phyloP scores from a whole-genome alignment of 129 eudicot species.

The Gnaphalium uliginosum region DNA sequence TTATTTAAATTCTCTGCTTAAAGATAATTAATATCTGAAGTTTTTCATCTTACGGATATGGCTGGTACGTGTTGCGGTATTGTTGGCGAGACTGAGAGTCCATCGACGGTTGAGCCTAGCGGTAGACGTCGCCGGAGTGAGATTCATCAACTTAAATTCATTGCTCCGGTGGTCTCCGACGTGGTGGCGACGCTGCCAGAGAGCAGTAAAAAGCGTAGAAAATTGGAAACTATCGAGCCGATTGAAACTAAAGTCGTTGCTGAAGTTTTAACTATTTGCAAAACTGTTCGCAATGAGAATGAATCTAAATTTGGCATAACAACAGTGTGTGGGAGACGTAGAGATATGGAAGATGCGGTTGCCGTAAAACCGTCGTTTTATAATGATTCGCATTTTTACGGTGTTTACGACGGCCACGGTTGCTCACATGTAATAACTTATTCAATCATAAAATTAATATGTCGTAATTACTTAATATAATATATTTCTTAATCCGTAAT shows the following conservation, averaged over 20 bases:
- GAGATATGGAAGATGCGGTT: slow-evolving; percentile 97
- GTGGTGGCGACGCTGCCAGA: slow-evolving; percentile 35
- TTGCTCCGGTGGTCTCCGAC: slow-evolving; percentile 37
- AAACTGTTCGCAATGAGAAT: slow-evolving; percentile 13
- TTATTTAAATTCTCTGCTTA: not conserved
- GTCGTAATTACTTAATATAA: too few species aligned
- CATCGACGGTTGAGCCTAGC: slow-evolving; percentile 57
- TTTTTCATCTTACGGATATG: slow-evolving; percentile 33
- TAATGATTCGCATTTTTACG: slow-evolving; percentile 52
- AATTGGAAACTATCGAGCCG: slow-evolving; percentile 19
- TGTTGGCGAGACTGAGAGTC: slow-evolving; percentile 67
- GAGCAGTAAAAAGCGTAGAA: slow-evolving; percentile 41
- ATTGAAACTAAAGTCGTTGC: not conserved
- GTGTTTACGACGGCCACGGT: slow-evolving; percentile 95
- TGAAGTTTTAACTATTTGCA: not conserved
- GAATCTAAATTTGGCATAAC: slow-evolving; percentile 70
- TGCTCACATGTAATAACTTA: slow-evolving; percentile 79
- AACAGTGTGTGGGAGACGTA: slow-evolving; percentile 81
- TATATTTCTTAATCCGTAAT: not conserved
- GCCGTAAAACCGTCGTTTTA: slow-evolving; percentile 68
- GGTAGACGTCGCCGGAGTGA: slow-evolving; percentile 68
- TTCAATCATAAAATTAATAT: too few species aligned
- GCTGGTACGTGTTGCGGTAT: slow-evolving; percentile 73
- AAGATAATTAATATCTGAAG: not conserved
- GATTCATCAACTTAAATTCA: slow-evolving; percentile 57